Conservation (phyloP, 371 early-diverging fungal species). For the Mucor lusitanicus region DNA sequence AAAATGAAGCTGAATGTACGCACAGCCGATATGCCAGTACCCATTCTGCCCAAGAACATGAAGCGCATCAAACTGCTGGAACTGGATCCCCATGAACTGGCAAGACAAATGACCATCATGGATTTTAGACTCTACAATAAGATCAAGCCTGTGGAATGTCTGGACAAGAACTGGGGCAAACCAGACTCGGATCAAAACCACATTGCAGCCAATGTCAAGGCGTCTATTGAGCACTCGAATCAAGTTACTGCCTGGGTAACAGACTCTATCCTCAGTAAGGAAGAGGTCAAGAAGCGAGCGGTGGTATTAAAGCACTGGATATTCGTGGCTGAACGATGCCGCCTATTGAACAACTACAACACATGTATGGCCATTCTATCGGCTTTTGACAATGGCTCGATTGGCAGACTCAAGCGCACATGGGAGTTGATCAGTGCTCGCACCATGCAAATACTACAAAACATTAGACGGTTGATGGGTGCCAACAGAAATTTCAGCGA, state of each 20-base stretch:
- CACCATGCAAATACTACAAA: constrained; percentile 48
- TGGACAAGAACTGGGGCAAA: constrained; percentile 80
- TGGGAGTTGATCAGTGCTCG: constrained; percentile 67
- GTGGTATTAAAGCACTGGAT: constrained; percentile 81
- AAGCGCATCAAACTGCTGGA: constrained; percentile 66
- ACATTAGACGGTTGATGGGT: constrained; percentile 69
- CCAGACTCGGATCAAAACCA: constrained; percentile 50
- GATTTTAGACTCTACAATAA: constrained; percentile 68
- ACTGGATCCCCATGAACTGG: constrained; percentile 83
- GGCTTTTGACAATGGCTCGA: constrained; percentile 82
- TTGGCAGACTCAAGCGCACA: constrained; percentile 85
- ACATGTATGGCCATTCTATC: constrained; percentile 86
- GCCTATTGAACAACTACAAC: constrained; percentile 72
- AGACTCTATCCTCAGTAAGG: constrained; percentile 76
- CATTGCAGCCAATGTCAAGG: constrained; percentile 65
- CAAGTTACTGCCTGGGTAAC: constrained; percentile 90
- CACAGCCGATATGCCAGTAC: constrained; percentile 62
- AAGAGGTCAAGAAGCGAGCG: constrained; percentile 79
- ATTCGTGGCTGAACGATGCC: constrained; percentile 71
- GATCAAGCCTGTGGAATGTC: constrained; percentile 75
- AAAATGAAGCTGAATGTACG: constrained; percentile 72
- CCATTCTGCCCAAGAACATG: constrained; percentile 74
- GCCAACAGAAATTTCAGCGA: constrained; percentile 78
- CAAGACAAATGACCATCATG: constrained; percentile 84
- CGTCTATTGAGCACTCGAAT: constrained; percentile 67